Percentiles rank a stretch among this genome's conserved stretches.
These are phyloP conservation scores for Coemansia sp. DNA, from an alignment of 192 early-diverging fungal genomes.

Conservation along the genomic window DNA sequence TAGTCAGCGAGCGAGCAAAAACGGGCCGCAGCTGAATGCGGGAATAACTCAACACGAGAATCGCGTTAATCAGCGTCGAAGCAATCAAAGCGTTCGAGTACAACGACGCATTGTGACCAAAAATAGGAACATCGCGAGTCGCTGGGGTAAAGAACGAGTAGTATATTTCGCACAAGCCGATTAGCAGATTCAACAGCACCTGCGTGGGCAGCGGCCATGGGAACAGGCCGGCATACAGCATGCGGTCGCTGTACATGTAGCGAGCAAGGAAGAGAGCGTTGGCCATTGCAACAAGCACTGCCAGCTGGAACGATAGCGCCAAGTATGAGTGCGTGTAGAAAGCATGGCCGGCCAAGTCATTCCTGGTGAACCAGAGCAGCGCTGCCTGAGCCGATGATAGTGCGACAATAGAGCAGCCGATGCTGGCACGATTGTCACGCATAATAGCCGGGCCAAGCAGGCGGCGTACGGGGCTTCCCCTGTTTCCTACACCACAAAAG, in stretches of 20 bases:
- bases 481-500: neutral
- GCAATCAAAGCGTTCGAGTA: slow-evolving; percentile 9
- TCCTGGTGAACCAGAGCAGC: slow-evolving; percentile 2
- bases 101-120: slow-evolving; percentile 2
- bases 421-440: slow-evolving; percentile 3
- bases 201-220: slow-evolving; percentile 6
- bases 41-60: neutral
- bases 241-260: slow-evolving; percentile 2
- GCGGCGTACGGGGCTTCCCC: neutral
- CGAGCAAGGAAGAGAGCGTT: neutral
- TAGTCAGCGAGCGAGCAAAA: slow-evolving; percentile 6
- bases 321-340: neutral
- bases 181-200: neutral
- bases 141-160: slow-evolving; percentile 25
- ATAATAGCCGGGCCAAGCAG: slow-evolving; percentile 2
- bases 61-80: neutral
- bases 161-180: slow-evolving; percentile 13
- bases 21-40: slow-evolving; percentile 11
- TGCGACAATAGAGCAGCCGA: neutral
- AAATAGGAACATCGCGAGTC: slow-evolving; percentile 3
- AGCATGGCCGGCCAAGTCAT: neutral
- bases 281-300: neutral
- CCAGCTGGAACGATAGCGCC: neutral
- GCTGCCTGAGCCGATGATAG: neutral
- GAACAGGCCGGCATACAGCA: slow-evolving; percentile 15